Percentiles rank a stretch among this genome's conserved stretches.
Conservation (phyloP, 1,139 yeast genomes). For the Suhomyces bokatorum region DNA sequence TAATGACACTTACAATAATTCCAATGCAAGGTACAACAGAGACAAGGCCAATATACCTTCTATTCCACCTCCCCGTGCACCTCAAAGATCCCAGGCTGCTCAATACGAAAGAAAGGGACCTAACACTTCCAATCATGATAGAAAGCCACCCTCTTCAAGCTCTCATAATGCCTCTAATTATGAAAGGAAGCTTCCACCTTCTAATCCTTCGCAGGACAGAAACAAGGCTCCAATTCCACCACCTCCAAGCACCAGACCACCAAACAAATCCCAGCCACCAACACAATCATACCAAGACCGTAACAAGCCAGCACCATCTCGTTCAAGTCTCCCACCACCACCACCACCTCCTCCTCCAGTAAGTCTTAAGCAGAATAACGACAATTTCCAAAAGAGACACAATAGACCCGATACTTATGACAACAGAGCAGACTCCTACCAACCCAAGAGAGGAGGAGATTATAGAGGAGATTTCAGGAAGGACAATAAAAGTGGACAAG, state of each 20-base stretch:
- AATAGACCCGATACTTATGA: constrained; percentile 4
- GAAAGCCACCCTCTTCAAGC: not conserved
- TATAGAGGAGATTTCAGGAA: constrained; percentile 11
- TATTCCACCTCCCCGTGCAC: not conserved
- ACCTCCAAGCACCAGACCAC: constrained; percentile 5
- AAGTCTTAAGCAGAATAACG: constrained; percentile 16
- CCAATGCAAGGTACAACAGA: constrained; percentile 1
- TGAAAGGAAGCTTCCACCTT: not conserved
- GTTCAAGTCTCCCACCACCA: constrained; percentile 22
- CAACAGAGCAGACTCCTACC: constrained; percentile 10
- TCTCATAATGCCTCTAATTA: not conserved
- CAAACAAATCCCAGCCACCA: not conserved
- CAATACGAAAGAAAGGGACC: constrained; percentile 8
- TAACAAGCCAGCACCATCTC: constrained; percentile 1
- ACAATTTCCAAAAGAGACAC: constrained; percentile 3
- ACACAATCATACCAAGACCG: constrained; percentile 5
- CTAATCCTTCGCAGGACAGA: not conserved
- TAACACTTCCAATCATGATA: constrained; percentile 5
- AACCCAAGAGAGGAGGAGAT: constrained; percentile 8
- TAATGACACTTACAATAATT: constrained; percentile 5
- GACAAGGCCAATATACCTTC: constrained; percentile 3
- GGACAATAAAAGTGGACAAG: constrained; percentile 17
- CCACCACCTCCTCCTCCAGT: constrained; percentile 29
- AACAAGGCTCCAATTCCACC: constrained; percentile 7
- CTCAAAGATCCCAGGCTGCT: constrained; percentile 2